These are phyloP conservation scores for Schizosaccharomyces japonicus DNA, from an alignment of 805 yeast species.

Conservation along the genomic window DNA sequence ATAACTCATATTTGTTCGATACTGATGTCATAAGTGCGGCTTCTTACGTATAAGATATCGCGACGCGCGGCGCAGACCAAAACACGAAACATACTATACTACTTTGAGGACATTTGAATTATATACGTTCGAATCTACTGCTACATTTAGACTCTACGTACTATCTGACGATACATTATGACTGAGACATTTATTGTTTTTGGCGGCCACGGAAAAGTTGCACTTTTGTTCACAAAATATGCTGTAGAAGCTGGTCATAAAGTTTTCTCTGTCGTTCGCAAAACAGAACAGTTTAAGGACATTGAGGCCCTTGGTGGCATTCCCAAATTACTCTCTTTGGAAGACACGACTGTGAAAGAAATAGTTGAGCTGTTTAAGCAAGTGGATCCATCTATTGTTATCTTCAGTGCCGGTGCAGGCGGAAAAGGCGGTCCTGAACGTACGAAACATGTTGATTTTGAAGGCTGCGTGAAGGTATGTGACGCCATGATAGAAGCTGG, in stretches of 20 bases:
- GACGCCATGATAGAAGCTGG: neutral
- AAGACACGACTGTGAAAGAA: neutral
- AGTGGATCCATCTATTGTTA: neutral
- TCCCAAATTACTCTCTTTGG: neutral
- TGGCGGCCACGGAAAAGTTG: constrained; percentile 2
- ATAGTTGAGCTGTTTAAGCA: neutral
- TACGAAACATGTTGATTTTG: neutral
- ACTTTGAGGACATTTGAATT: too few relatives aligned
- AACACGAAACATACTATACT: too few relatives aligned
- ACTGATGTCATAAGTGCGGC: too few relatives aligned
- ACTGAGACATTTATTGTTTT: neutral
- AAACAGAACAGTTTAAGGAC: neutral
- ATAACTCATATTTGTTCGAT: too few relatives aligned
- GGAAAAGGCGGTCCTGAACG: neutral
- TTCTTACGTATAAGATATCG: too few relatives aligned
- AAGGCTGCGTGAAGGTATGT: neutral
- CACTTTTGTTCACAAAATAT: neutral
- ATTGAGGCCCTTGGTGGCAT: neutral
- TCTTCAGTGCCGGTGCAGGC: neutral
- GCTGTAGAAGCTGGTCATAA: neutral
- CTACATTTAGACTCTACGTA: too few relatives aligned
- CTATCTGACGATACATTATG: too few relatives aligned
- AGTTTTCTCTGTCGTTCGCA: neutral
- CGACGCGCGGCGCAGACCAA: too few relatives aligned
- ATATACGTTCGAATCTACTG: too few relatives aligned